A percentile compares a stretch with the other conserved stretches of the same genome.
phyloP scores from a whole-genome alignment of 805 yeast species.

The Candida lessepsii region DNA sequence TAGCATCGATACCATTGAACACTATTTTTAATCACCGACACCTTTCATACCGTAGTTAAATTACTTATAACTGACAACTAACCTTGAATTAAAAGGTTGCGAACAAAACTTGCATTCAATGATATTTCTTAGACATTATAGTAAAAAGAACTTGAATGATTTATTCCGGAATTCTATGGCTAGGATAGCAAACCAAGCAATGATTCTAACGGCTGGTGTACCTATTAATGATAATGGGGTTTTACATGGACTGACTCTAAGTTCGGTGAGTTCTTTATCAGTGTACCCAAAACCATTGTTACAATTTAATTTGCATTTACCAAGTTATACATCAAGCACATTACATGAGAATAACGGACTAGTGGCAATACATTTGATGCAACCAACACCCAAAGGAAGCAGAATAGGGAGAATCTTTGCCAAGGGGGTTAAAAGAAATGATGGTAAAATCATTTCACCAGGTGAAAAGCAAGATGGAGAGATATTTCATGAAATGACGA shows the following conservation, averaged over 20 bases:
- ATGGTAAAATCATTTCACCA: constrained; percentile 18
- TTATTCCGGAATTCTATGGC: constrained; percentile 35
- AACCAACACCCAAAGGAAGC: constrained; percentile 56
- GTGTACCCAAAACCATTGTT: constrained; percentile 74
- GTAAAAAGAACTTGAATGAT: constrained; percentile 4
- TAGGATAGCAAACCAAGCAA: constrained; percentile 40
- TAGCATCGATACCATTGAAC: too few relatives aligned
- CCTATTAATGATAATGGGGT: constrained; percentile 7
- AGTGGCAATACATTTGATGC: constrained; percentile 75
- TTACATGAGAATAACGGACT: constrained; percentile 52
- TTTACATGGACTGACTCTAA: constrained; percentile 76
- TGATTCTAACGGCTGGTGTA: constrained; percentile 40
- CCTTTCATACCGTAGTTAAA: too few relatives aligned
- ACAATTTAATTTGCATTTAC: constrained; percentile 83
- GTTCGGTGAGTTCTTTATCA: constrained; percentile 82
- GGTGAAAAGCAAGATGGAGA: constrained; percentile 35
- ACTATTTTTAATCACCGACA: too few relatives aligned
- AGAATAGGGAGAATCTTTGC: constrained; percentile 64
- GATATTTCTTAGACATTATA: constrained; percentile 2
- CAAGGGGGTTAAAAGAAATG: constrained; percentile 50
- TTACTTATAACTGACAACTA: not conserved
- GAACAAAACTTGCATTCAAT: not conserved
- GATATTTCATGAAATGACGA: constrained; percentile 43
- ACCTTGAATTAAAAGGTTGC: constrained; percentile 1
- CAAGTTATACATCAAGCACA: constrained; percentile 73